These are phyloP conservation scores for Colletotrichum gloeosporioides DNA, from an alignment of 2,329 filamentous ascomycete species.

Conservation along the genomic window DNA sequence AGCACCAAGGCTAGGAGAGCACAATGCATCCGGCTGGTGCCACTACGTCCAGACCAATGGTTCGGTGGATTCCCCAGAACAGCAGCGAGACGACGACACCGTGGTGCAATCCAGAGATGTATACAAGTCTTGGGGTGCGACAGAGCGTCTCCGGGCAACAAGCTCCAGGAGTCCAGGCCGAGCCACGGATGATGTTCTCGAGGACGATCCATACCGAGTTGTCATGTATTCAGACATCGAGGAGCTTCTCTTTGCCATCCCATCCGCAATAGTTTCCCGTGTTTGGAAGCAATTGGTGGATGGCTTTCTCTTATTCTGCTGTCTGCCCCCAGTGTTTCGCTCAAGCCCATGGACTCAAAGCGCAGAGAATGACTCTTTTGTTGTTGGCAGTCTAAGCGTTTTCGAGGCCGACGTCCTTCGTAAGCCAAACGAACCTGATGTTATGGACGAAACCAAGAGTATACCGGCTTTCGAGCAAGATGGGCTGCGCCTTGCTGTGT, in stretches of 20 bases:
- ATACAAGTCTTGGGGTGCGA: conserved; percentile 55
- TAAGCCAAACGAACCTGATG: conserved; percentile 6
- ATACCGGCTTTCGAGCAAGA: conserved; percentile 31
- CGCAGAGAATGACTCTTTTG: conserved; percentile 31
- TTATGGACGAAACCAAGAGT: conserved; percentile 7
- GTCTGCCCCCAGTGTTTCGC: conserved; percentile 58
- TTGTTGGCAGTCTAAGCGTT: background rate
- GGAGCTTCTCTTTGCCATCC: conserved; percentile 62
- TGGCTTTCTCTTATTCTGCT: conserved; percentile 73
- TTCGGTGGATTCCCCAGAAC: conserved; percentile 46
- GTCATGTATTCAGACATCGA: conserved; percentile 81
- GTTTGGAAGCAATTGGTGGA: conserved; percentile 62
- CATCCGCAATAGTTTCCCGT: conserved; percentile 34
- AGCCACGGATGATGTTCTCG: conserved; percentile 74
- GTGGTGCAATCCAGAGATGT: conserved; percentile 41
- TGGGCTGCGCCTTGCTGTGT: conserved; percentile 35
- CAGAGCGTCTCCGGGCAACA: conserved; percentile 57
- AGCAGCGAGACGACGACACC: conserved; percentile 27
- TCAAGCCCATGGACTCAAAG: conserved; percentile 31
- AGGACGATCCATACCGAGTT: conserved; percentile 84
- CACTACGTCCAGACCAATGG: conserved; percentile 46
- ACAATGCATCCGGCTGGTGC: conserved; percentile 72
- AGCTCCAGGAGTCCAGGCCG: conserved; percentile 69
- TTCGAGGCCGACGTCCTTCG: conserved; percentile 4
- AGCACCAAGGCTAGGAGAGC: conserved; percentile 77